Conservation (phyloP, 352 stramenopile species). For the Blastocystis sp. region DNA sequence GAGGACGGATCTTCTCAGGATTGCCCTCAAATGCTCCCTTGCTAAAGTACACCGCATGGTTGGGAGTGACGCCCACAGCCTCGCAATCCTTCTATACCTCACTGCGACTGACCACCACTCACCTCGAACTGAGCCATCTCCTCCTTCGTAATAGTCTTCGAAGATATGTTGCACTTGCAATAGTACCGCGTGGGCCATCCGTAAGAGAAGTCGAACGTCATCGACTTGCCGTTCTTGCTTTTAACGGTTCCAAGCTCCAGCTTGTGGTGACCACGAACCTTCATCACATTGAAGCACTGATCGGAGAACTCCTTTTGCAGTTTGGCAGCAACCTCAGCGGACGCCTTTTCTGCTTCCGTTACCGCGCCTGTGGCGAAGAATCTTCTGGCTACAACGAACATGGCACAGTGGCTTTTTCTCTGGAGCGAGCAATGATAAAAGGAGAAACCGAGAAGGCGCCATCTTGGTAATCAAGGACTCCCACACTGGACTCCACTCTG, state of each 20-base stretch:
- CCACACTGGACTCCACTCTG: neutral
- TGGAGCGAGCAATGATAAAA: neutral
- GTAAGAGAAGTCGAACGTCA: conserved; percentile 51
- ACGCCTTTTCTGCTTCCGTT: neutral
- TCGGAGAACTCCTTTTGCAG: conserved; percentile 37
- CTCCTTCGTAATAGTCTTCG: conserved; percentile 38
- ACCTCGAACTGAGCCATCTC: conserved; percentile 4
- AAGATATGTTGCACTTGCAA: conserved; percentile 8
- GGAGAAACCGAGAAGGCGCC: neutral
- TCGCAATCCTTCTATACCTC: neutral
- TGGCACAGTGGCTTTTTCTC: neutral
- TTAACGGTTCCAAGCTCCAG: conserved; percentile 1
- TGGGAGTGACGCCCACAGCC: neutral
- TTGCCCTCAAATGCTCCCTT: conserved; percentile 46
- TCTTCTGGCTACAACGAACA: conserved; percentile 8
- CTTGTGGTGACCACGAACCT: conserved; percentile 31
- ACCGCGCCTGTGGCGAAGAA: conserved; percentile 31
- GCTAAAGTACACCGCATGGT: conserved; percentile 18
- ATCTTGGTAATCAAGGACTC: neutral
- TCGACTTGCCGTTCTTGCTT: neutral
- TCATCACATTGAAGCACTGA: conserved; percentile 11
- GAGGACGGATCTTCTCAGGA: neutral
- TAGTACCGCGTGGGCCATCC: conserved; percentile 34
- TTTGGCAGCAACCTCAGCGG: neutral
- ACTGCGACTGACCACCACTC: neutral